phyloP scores from a whole-genome alignment of 179 eudicot species.

The Beta lomatogona region DNA sequence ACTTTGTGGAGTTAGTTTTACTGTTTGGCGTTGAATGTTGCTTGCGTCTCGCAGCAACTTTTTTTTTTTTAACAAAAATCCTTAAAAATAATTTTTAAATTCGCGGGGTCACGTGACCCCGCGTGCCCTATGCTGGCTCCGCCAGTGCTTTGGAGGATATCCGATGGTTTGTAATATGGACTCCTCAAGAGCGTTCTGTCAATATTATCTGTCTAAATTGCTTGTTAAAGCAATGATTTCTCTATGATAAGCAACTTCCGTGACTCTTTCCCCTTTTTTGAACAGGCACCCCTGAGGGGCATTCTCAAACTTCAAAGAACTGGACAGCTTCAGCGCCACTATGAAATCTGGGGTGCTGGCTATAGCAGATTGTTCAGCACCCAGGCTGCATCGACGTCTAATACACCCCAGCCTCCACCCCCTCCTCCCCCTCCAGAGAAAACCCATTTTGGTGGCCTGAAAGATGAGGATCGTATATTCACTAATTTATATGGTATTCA shows the following conservation, averaged over 20 bases:
- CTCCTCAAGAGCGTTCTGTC: neutral
- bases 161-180: neutral
- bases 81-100: too few relatives aligned
- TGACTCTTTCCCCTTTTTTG: conserved; percentile 9
- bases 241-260: neutral
- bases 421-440: conserved; percentile 99
- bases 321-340: conserved; percentile 41
- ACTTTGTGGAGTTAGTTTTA: too few relatives aligned
- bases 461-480: conserved; percentile 96
- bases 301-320: conserved; percentile 64
- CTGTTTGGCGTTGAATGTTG: too few relatives aligned
- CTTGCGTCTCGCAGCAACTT: too few relatives aligned
- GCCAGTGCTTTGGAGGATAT: neutral
- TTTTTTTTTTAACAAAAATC: too few relatives aligned
- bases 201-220: neutral
- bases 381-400: conserved; percentile 76
- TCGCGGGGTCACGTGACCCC: too few relatives aligned
- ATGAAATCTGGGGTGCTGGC: conserved; percentile 41
- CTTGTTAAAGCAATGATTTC: neutral
- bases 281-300: conserved; percentile 77
- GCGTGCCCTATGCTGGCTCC: too few relatives aligned
- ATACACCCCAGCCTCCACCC: conserved; percentile 83
- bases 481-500: conserved; percentile 87
- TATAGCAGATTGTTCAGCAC: conserved; percentile 68
- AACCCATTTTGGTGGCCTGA: conserved; percentile 94